Conservation (phyloP, 2,329 filamentous ascomycete species). For the Didymella pomorum region DNA sequence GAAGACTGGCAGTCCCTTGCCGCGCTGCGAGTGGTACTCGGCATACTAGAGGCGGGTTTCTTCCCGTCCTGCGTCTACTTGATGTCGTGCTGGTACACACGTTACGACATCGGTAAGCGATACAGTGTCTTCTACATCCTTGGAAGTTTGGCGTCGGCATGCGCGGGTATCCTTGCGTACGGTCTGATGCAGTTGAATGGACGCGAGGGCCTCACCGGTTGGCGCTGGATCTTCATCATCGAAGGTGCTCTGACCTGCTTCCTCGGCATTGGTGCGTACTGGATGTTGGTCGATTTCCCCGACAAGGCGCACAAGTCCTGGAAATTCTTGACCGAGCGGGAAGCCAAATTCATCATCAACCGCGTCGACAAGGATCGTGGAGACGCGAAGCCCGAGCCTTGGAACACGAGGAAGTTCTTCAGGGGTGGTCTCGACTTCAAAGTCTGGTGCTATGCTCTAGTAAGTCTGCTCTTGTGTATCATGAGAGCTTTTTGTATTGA, state of each 20-base stretch:
- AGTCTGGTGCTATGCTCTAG: constrained; percentile 62
- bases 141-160: constrained; percentile 71
- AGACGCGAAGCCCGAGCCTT: constrained; percentile 60
- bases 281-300: constrained; percentile 57
- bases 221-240: constrained; percentile 59
- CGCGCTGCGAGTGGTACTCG: constrained; percentile 51
- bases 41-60: constrained; percentile 53
- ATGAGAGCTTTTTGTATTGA: constrained; percentile 20
- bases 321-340: constrained; percentile 56
- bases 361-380: constrained; percentile 62
- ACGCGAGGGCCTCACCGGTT: constrained; percentile 56
- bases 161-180: constrained; percentile 73
- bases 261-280: constrained; percentile 52
- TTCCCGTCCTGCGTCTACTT: constrained; percentile 50
- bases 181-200: constrained; percentile 72
- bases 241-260: constrained; percentile 53
- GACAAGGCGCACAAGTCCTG: constrained; percentile 54
- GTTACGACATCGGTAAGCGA: constrained; percentile 73
- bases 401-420: constrained; percentile 59
- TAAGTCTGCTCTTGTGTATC: constrained; percentile 15
- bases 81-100: constrained; percentile 43
- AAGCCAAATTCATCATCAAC: constrained; percentile 59
- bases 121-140: constrained; percentile 75
- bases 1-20: constrained; percentile 48
- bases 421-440: constrained; percentile 59